A percentile compares a stretch with the other conserved stretches of the same genome.
phyloP scores from a whole-genome alignment of 257 asterid genomes.

The Jaltomata sinuosa region DNA sequence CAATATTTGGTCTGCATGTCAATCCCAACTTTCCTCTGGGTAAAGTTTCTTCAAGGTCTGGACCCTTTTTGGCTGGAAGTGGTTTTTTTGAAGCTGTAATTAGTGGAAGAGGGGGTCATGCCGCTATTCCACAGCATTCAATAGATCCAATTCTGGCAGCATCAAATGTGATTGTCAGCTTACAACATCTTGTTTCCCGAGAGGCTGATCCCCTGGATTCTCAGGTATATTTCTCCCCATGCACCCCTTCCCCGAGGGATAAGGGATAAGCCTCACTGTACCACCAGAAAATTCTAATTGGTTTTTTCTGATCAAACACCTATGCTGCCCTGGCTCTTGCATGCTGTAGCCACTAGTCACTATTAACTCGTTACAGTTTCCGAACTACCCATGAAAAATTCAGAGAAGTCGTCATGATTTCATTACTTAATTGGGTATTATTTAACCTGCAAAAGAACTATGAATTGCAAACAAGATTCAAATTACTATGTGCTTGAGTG shows the following conservation, averaged over 20 bases:
- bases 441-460: neutral
- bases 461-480: neutral
- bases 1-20: conserved; percentile 72
- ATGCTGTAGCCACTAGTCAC: neutral
- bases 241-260: neutral
- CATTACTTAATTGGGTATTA: neutral
- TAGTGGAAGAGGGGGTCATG: conserved; percentile 94
- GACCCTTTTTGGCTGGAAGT: conserved; percentile 76
- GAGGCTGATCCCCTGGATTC: conserved; percentile 98
- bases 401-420: neutral
- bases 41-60: conserved; percentile 46
- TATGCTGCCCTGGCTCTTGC: neutral
- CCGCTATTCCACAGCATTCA: conserved; percentile 88
- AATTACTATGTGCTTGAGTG: neutral
- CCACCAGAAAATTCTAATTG: neutral
- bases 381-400: neutral
- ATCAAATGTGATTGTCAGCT: conserved; percentile 72
- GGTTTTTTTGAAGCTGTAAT: conserved; percentile 87
- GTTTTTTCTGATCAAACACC: neutral
- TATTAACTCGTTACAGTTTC: neutral
- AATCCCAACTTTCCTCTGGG: conserved; percentile 36
- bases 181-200: conserved; percentile 83
- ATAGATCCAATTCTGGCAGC: conserved; percentile 92
- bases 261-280: neutral
- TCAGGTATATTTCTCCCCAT: conserved; percentile 39